Evolutionary conservation across 108 stramenopile species (phyloP).

Genomic region (Fragilaria radians): DNA sequence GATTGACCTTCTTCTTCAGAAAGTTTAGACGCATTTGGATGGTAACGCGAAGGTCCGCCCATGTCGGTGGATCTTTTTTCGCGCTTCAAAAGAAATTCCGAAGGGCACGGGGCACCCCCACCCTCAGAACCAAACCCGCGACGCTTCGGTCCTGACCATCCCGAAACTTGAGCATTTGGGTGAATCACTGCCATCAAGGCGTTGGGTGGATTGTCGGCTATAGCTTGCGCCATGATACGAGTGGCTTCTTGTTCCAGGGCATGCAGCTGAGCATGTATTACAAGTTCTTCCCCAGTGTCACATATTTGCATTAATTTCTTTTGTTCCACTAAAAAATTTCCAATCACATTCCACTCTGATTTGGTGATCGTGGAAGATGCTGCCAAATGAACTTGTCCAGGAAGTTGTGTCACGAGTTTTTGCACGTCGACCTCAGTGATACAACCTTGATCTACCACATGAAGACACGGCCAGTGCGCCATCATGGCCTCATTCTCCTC

Average conservation of each 20-base stretch:
- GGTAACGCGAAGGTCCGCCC: slow-evolving; percentile 20
- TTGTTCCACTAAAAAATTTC: slow-evolving; percentile 28
- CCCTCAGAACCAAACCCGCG: slow-evolving; percentile 57
- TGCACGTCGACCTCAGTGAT: not conserved
- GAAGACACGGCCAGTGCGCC: slow-evolving; percentile 26
- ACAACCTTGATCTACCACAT: slow-evolving; percentile 12
- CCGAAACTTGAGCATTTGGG: slow-evolving; percentile 30
- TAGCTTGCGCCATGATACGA: slow-evolving; percentile 39
- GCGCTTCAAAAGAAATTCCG: slow-evolving; percentile 64
- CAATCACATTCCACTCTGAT: slow-evolving; percentile 2
- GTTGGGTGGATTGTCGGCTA: slow-evolving; percentile 72
- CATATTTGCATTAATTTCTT: slow-evolving; percentile 15
- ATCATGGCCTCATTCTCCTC: slow-evolving; percentile 25
- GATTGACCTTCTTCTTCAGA: not conserved
- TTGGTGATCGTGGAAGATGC: not conserved
- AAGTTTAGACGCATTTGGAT: slow-evolving; percentile 11
- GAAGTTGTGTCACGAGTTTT: slow-evolving; percentile 30
- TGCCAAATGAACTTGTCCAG: slow-evolving; percentile 15
- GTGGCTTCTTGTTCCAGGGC: slow-evolving; percentile 66
- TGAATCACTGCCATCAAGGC: slow-evolving; percentile 81
- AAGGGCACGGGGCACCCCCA: slow-evolving; percentile 85
- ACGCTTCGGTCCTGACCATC: slow-evolving; percentile 56
- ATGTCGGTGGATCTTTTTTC: slow-evolving; percentile 35
- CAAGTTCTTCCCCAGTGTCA: slow-evolving; percentile 16
- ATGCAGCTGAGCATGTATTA: slow-evolving; percentile 40